These are phyloP conservation scores for Diaporthe citrichinensis DNA, from an alignment of 2,329 filamentous ascomycete species.

Conservation along the genomic window DNA sequence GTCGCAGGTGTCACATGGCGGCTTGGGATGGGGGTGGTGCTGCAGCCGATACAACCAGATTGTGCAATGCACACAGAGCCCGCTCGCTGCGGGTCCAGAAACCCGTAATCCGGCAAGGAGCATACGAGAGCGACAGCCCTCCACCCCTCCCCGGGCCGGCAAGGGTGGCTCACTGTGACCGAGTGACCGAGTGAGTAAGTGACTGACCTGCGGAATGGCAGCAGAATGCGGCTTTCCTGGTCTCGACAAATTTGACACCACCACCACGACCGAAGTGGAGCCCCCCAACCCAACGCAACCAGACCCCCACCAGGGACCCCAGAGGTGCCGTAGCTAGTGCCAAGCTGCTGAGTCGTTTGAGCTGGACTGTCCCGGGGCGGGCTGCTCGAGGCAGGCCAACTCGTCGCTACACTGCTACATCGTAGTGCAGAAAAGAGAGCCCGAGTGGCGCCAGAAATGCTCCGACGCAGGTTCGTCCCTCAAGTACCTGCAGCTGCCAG, in stretches of 20 bases:
- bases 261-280: conserved; percentile 6
- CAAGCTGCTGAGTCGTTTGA: conserved; percentile 32
- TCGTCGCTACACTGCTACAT: conserved; percentile 17
- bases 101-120: conserved; percentile 23
- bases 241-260: conserved; percentile 17
- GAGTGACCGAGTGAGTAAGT: background rate
- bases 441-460: conserved; percentile 34
- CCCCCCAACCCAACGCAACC: background rate
- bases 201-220: conserved; percentile 26
- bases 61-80: conserved; percentile 12
- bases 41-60: conserved; percentile 20
- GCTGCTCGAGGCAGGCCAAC: conserved; percentile 20
- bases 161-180: conserved; percentile 23
- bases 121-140: conserved; percentile 16
- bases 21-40: conserved; percentile 13
- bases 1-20: conserved; percentile 31
- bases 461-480: conserved; percentile 39
- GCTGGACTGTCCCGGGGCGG: conserved; percentile 24
- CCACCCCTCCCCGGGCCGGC: conserved; percentile 5
- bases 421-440: background rate
- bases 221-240: conserved; percentile 17
- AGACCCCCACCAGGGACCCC: conserved; percentile 26
- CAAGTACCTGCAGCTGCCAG: conserved; percentile 36
- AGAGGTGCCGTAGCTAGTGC: conserved; percentile 19
- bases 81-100: background rate